These are phyloP conservation scores for Lentinula guzmanii DNA, from an alignment of 768 basidiomycete species.

Conservation along the genomic window DNA sequence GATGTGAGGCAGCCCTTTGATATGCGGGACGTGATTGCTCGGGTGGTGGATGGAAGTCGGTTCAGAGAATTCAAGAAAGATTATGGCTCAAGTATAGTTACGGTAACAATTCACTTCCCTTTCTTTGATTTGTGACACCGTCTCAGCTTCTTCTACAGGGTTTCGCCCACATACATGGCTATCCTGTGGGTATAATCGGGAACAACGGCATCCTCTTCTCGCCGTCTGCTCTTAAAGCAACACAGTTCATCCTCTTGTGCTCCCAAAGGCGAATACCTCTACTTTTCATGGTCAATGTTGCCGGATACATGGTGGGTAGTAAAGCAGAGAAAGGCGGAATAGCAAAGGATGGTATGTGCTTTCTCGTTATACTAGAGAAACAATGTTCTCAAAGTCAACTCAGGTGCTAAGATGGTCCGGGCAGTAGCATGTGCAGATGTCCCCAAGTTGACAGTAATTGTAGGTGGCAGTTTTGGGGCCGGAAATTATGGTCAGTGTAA, in stretches of 20 bases:
- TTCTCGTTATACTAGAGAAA: not conserved
- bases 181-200: conserved; percentile 85
- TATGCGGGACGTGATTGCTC: conserved; percentile 90
- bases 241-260: conserved; percentile 93
- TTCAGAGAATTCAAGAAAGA: conserved; percentile 97
- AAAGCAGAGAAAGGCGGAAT: conserved; percentile 94
- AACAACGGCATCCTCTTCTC: conserved; percentile 96
- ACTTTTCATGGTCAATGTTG: conserved; percentile 94
- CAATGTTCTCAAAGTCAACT: not conserved
- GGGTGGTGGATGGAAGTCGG: conserved; percentile 84
- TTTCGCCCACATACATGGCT: conserved; percentile 86
- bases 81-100: conserved; percentile 86
- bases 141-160: conserved; percentile 40
- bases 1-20: conserved; percentile 87
- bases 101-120: conserved; percentile 39
- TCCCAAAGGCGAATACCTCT: conserved; percentile 87
- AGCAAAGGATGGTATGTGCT: conserved; percentile 70
- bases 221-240: conserved; percentile 88
- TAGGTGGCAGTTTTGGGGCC: conserved; percentile 92
- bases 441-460: conserved; percentile 88
- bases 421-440: conserved; percentile 92
- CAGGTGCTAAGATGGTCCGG: conserved; percentile 92
- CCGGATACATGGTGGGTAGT: conserved; percentile 95
- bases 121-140: not conserved
- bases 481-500: conserved; percentile 80